Evolutionary conservation across 1,284 basidiomycete genomes (phyloP), one percentile per base, ranked within the genome.

Genomic region (Fomitopsis palustris): DNA sequence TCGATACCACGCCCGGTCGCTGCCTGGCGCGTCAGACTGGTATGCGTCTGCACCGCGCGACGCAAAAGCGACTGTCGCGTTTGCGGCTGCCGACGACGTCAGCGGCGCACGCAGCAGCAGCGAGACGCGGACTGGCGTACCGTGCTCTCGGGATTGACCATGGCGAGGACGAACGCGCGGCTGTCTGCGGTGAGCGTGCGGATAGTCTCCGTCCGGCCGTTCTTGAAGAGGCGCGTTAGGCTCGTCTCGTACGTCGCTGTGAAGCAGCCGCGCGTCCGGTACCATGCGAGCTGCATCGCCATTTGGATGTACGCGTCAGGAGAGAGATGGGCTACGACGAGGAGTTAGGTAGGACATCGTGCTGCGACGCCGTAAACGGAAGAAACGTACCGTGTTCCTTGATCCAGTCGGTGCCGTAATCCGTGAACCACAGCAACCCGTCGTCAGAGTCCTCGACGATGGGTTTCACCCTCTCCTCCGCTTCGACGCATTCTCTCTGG

Each of bases 191-290:
- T 92, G 47, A 93, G 81, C 0, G 89, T 86, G 43, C 96, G 85
- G 57, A 98, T 90, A 1, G 94, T 95, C 70, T 99, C 96, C 0
- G 96, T 98, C 14, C 96, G 85, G 8, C 95, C 96, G 67, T 91
- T 88, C 64, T 90, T 80, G 78, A 96, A 97, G 67, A 92, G 81
- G n/a, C 95, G 84, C 1, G 96, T 98, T 29, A 95, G 84, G 0
- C 91, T 93, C 0, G 96, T 98, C 77, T 99, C 96, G 73, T 99
- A 98, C 5, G 94, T 96, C 3, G 96, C 93, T 1, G 92, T 92
- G 67, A 93, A 90, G 63, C 81, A 77, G 14, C 87, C 87, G 60
- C 89, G 90, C 39, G 87, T 86, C 66, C 84, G 84, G 75, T 90
- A 93, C 85, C 92, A 98, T 6, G 96, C 96, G 10, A 98, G 84